phyloP scores from a whole-genome alignment of 2,329 filamentous ascomycete genomes.

The Zalaria sp. region DNA sequence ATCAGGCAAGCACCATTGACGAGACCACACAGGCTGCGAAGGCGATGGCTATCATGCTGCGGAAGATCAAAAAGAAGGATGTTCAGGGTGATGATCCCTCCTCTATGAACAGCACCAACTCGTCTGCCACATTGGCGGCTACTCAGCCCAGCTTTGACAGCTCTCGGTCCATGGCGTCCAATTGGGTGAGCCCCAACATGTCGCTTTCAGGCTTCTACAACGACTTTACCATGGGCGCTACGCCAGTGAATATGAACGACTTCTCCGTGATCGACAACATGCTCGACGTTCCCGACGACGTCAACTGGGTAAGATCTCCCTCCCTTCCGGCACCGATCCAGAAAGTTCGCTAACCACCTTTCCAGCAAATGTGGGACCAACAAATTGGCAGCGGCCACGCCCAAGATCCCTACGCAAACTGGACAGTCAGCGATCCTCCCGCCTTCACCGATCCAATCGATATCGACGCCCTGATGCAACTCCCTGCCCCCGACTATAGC shows the following conservation, averaged over 20 bases:
- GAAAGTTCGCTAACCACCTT: too few species aligned
- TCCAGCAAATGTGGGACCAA: too few species aligned
- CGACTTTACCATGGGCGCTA: too few species aligned
- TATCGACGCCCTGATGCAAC: too few species aligned
- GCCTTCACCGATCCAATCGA: too few species aligned
- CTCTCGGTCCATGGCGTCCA: not conserved
- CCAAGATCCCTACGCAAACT: too few species aligned
- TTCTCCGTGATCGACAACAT: conserved; percentile 16
- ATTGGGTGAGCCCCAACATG: not conserved
- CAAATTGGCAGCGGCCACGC: too few species aligned
- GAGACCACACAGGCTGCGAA: conserved; percentile 17
- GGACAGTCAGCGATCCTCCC: too few species aligned
- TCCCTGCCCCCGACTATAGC: too few species aligned
- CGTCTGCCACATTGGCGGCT: not conserved
- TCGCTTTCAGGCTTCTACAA: too few species aligned
- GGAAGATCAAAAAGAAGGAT: conserved; percentile 13
- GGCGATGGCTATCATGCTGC: conserved; percentile 18
- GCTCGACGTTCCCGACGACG: conserved; percentile 13
- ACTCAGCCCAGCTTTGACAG: not conserved
- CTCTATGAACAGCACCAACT: not conserved
- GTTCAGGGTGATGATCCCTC: not conserved
- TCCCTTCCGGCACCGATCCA: too few species aligned
- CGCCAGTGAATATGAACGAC: conserved; percentile 5
- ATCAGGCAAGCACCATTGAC: conserved; percentile 10
- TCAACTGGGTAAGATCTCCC: conserved; percentile 15